Evolutionary conservation across 768 basidiomycete genomes (phyloP).

Genomic region (Tylopilus rubrobrunneus): DNA sequence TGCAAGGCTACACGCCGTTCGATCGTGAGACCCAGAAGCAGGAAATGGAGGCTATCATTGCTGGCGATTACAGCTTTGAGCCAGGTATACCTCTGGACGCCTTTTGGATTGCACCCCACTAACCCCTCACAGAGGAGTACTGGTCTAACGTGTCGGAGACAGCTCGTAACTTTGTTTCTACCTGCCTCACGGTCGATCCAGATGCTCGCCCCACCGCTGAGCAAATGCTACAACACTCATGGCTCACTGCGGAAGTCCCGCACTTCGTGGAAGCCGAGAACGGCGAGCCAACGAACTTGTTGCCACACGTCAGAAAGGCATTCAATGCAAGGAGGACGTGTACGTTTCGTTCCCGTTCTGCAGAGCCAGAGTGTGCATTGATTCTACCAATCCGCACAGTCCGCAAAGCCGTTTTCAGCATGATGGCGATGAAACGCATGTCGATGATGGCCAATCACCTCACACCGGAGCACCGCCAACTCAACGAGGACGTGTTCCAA

Average conservation of each 20-base stretch:
- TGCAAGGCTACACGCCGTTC: constrained; percentile 88
- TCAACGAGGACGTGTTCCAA: constrained; percentile 57
- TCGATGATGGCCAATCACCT: constrained; percentile 44
- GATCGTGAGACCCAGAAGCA: constrained; percentile 84
- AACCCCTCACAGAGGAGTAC: constrained; percentile 56
- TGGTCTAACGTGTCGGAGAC: constrained; percentile 82
- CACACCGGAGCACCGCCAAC: constrained; percentile 41
- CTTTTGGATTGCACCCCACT: not conserved
- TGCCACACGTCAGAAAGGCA: constrained; percentile 85
- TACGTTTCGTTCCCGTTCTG: constrained; percentile 36
- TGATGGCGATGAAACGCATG: constrained; percentile 85
- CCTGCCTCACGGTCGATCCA: constrained; percentile 86
- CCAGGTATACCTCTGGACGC: constrained; percentile 37
- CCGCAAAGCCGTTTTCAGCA: constrained; percentile 83
- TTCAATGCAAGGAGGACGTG: constrained; percentile 88
- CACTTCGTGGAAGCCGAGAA: constrained; percentile 60
- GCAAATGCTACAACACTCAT: constrained; percentile 65
- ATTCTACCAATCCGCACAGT: constrained; percentile 41
- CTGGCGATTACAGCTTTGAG: constrained; percentile 90
- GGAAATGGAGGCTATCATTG: constrained; percentile 95
- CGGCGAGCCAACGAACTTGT: constrained; percentile 68
- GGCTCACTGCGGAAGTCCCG: constrained; percentile 60
- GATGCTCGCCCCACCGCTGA: constrained; percentile 72
- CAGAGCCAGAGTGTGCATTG: not conserved
- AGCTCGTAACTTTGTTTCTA: constrained; percentile 77